Base-by-base conservation (phyloP, 1,139 yeast species). In the Zygosaccharomyces pseudobailii region DNA sequence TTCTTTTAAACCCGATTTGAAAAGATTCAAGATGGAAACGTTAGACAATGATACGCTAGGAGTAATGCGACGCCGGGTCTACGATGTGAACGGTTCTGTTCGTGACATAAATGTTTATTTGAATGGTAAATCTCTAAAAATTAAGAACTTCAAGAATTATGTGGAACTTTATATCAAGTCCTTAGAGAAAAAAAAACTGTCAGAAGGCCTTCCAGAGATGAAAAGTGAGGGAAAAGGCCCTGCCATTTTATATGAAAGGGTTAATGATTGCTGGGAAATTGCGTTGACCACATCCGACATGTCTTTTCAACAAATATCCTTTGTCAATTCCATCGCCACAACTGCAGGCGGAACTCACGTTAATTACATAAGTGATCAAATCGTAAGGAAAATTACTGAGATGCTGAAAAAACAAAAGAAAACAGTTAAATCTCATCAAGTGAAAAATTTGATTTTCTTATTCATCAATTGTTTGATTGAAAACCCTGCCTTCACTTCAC, bases 261-360 rank as follows among this genome's bases (percentile, higher is more conserved):
- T 89, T 43, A 80, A 76, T 55, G 84, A 80, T 47, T 78, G 97
- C 55, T 94, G 98, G 98, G 99, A 94, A 67, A 69, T 92, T 51
- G 98, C 96, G 0, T 90, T 94, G 71, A 92, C 96, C 1, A 87
- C 89, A 1, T 87, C 97, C 43, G 96, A 90, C 61, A 94, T 94
- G 4, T 71, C 77, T 3, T 94, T 94, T 68, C 87, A 88, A 57
- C 98, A 94, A 66, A 95, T 94, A 36, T 89, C 97, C 42, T 94
- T 94, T 71, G 98, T 92, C 22, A 94, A 94, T 65, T 89, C 97
- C 3, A 94, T 94, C 63, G 98, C 98, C 0, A 94, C 99, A 0
- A 92, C 98, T 0, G 73, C 90, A 1, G 99, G 98, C 51, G 99
- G 99, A 56, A 87, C 98, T 0, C 99, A 94, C 66, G 95, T 90